Evolutionary conservation across 2,329 filamentous ascomycete genomes (phyloP).

Genomic region (Fusarium sp.): DNA sequence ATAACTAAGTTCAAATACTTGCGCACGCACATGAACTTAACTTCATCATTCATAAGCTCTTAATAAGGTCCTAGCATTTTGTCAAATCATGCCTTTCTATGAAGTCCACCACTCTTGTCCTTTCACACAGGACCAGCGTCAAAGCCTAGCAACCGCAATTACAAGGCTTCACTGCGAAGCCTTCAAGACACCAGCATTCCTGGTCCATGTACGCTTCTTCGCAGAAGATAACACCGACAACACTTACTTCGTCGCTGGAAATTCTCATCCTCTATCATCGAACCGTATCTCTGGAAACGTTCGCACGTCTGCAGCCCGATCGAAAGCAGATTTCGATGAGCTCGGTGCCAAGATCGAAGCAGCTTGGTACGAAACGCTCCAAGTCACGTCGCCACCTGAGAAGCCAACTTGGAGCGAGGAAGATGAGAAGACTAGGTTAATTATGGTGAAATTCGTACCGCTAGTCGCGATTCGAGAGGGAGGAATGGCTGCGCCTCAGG

Average conservation of each 20-base stretch:
- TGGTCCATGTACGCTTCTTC: conserved; percentile 32
- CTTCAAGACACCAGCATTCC: conserved; percentile 27
- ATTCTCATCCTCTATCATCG: not conserved
- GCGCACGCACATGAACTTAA: no score
- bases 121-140: conserved; percentile 7
- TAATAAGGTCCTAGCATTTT: no score
- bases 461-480: conserved; percentile 32
- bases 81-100: conserved; percentile 28
- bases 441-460: conserved; percentile 26
- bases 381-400: not conserved
- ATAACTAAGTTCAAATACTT: not conserved
- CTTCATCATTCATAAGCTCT: no score
- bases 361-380: conserved; percentile 14
- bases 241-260: conserved; percentile 27
- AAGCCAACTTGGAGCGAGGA: not conserved
- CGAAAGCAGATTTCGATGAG: conserved; percentile 21
- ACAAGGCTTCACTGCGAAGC: conserved; percentile 23
- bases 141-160: conserved; percentile 14
- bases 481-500: conserved; percentile 30
- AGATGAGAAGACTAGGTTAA: conserved; percentile 9
- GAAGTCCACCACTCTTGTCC: conserved; percentile 28
- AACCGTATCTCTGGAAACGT: conserved; percentile 32
- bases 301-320: conserved; percentile 12
- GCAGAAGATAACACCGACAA: not conserved
- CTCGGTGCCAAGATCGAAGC: conserved; percentile 21